Evolutionary conservation across 192 early-diverging fungal species (phyloP).

Genomic region (Phlyctochytrium bullatum): DNA sequence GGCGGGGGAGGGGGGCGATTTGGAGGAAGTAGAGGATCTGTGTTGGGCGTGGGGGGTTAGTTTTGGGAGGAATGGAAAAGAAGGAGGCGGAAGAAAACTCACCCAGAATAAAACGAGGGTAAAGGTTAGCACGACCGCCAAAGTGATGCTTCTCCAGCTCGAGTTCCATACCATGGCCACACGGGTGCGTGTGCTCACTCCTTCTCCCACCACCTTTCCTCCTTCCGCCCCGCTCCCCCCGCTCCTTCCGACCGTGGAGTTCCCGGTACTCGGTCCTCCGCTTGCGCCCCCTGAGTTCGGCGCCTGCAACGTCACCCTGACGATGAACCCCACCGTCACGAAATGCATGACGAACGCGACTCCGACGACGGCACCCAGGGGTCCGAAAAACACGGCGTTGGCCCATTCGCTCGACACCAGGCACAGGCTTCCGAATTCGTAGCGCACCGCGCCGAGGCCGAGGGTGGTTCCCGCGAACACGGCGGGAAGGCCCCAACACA

Average conservation of each 20-base stretch:
- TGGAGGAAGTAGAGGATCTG: neutral
- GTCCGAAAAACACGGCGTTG: neutral
- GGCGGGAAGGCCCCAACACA: slow-evolving; percentile 4
- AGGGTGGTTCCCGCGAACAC: neutral
- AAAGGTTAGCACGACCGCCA: neutral
- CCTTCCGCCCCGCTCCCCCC: too few species aligned
- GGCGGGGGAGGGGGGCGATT: neutral
- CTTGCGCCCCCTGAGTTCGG: neutral
- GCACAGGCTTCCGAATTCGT: slow-evolving; percentile 5
- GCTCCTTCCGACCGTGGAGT: too few species aligned
- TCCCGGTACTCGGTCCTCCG: too few species aligned
- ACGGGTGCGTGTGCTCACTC: neutral
- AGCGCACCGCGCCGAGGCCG: neutral
- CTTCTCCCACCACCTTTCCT: too few species aligned
- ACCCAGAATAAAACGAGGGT: neutral
- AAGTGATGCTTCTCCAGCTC: neutral
- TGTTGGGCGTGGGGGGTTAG: too few species aligned
- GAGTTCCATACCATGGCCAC: neutral
- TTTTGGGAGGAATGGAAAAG: too few species aligned
- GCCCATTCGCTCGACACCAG: neutral
- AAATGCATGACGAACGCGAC: neutral
- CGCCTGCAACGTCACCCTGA: neutral
- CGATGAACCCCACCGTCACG: neutral
- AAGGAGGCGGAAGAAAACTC: too few species aligned
- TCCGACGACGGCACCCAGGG: neutral